phyloP scores from a whole-genome alignment of 768 basidiomycete species.

The Lentinula raphanica region DNA sequence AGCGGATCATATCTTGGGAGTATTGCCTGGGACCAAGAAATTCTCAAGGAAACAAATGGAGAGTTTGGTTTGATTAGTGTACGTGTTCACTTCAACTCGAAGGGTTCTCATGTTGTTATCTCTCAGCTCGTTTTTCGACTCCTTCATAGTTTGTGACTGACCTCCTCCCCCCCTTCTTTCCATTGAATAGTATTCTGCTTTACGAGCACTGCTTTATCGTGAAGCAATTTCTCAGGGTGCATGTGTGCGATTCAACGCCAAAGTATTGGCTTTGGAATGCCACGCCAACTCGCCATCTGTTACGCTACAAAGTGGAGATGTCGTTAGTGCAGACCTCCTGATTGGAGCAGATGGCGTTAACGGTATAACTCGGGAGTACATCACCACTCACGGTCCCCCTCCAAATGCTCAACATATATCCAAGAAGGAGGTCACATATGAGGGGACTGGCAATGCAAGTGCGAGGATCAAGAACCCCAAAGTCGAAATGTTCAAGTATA shows the following conservation, averaged over 20 bases:
- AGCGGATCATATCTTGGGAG: slow-evolving; percentile 44
- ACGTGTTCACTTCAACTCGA: no score
- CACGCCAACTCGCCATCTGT: slow-evolving; percentile 22
- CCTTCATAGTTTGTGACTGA: no score
- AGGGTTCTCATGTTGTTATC: no score
- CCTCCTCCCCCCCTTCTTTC: background rate
- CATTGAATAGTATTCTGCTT: slow-evolving; percentile 40
- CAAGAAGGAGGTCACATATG: slow-evolving; percentile 16
- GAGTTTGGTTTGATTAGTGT: slow-evolving; percentile 32
- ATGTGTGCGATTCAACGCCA: slow-evolving; percentile 29
- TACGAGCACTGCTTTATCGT: slow-evolving; percentile 44
- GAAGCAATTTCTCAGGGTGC: slow-evolving; percentile 42
- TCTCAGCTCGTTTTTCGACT: slow-evolving; percentile 20
- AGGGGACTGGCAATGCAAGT: slow-evolving; percentile 12
- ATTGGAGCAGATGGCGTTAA: slow-evolving; percentile 51
- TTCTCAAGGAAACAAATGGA: slow-evolving; percentile 40
- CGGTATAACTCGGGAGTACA: slow-evolving; percentile 28
- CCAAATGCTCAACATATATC: background rate
- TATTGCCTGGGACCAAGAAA: slow-evolving; percentile 48
- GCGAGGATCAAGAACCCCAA: slow-evolving; percentile 12
- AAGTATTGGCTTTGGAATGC: slow-evolving; percentile 24
- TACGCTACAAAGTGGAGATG: slow-evolving; percentile 34
- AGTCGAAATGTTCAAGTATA: slow-evolving; percentile 43
- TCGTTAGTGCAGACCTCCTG: slow-evolving; percentile 43
- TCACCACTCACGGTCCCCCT: slow-evolving; percentile 22